phyloP scores from a whole-genome alignment of 306 rosid species.

The Canavalia ensiformis region DNA sequence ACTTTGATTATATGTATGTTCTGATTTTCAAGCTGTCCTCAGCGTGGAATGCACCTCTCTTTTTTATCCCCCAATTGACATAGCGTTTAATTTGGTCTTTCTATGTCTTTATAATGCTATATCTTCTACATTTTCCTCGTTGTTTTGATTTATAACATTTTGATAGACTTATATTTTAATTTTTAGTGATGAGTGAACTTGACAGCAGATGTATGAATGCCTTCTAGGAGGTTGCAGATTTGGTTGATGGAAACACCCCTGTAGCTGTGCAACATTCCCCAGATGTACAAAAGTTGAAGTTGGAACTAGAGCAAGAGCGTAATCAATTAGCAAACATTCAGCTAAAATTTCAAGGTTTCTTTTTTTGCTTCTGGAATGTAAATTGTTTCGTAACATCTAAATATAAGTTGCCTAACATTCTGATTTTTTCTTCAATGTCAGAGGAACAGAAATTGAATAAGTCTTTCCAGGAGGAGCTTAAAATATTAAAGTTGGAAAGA shows the following conservation, averaged over 20 bases:
- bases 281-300: conserved; percentile 62
- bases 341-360: conserved; percentile 60
- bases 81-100: conserved; percentile 21
- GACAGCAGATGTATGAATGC: conserved; percentile 91
- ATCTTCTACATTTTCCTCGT: neutral
- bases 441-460: conserved; percentile 73
- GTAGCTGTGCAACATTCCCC: conserved; percentile 53
- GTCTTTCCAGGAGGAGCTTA: conserved; percentile 70
- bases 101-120: neutral
- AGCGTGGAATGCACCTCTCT: neutral
- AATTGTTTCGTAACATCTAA: neutral
- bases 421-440: conserved; percentile 45
- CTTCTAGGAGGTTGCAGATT: conserved; percentile 92
- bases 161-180: conserved; percentile 27
- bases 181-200: conserved; percentile 77
- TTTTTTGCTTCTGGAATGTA: conserved; percentile 33
- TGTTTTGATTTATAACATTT: neutral
- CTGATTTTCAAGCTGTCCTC: neutral
- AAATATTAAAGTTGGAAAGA: conserved; percentile 56
- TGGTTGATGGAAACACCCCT: conserved; percentile 54
- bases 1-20: neutral
- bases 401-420: conserved; percentile 18
- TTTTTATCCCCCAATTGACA: neutral
- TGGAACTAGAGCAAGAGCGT: conserved; percentile 66
- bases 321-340: conserved; percentile 54